phyloP scores from a whole-genome alignment of 305 asterid genomes.

The Fraxinus xanthoxyloides region DNA sequence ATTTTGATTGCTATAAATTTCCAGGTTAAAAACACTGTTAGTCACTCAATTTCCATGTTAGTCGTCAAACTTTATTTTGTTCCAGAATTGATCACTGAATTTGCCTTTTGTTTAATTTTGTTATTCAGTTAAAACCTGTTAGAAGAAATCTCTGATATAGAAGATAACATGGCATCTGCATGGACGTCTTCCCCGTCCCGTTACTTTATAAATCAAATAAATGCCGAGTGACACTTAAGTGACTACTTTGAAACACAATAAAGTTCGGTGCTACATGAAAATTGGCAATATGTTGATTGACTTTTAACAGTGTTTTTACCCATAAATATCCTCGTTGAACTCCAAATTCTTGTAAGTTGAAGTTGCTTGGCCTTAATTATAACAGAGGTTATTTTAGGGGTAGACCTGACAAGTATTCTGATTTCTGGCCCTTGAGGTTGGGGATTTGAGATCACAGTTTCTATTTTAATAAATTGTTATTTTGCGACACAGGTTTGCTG shows the following conservation, averaged over 20 bases:
- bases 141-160: background rate
- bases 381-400: background rate
- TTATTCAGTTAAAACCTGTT: background rate
- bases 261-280: background rate
- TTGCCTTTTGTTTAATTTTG: background rate
- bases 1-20: background rate
- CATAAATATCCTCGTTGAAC: background rate
- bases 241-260: background rate
- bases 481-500: slow-evolving; percentile 70
- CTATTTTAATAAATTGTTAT: background rate
- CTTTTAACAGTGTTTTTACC: background rate
- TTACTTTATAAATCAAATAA: background rate
- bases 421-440: background rate
- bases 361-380: background rate
- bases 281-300: background rate
- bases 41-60: background rate
- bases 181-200: background rate
- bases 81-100: background rate
- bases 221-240: background rate
- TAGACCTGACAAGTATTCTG: background rate
- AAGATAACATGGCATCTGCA: background rate
- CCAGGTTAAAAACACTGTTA: background rate
- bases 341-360: background rate
- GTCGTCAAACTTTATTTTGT: background rate
- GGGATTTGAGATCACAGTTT: background rate